phyloP scores from a whole-genome alignment of 2,329 filamentous ascomycete species.

The Berkeleyomyces rouxiae region DNA sequence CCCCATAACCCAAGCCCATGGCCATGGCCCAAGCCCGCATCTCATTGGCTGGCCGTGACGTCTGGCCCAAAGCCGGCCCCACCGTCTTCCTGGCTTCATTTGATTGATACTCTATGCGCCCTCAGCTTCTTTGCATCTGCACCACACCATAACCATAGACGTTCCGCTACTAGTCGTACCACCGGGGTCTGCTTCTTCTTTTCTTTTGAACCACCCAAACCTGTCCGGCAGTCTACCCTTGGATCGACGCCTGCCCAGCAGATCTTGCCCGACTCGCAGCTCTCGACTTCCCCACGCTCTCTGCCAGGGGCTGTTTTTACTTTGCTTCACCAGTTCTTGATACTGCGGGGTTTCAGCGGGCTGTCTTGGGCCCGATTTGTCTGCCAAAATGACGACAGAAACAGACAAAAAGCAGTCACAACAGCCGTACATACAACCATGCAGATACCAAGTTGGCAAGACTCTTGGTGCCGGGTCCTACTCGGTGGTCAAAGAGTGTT shows the following conservation, averaged over 20 bases:
- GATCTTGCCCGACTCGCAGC: too few relatives aligned
- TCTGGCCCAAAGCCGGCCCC: neutral
- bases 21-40: neutral
- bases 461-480: slow-evolving; percentile 93
- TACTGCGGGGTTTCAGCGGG: neutral
- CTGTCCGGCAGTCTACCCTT: too few relatives aligned
- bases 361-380: neutral
- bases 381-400: neutral
- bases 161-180: neutral
- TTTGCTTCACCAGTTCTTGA: neutral
- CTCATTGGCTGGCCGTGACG: neutral
- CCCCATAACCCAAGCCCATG: neutral
- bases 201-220: neutral
- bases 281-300: neutral
- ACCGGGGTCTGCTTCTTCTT: neutral
- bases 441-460: slow-evolving; percentile 97
- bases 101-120: neutral
- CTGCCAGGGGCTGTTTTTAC: slow-evolving; percentile 1
- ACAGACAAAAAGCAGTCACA: neutral
- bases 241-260: too few relatives aligned
- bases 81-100: neutral
- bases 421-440: slow-evolving; percentile 66
- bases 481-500: slow-evolving; percentile 96
- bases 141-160: neutral
- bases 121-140: neutral